phyloP scores from a whole-genome alignment of 2,329 filamentous ascomycete species.

The Drechslerella coelobrocha region DNA sequence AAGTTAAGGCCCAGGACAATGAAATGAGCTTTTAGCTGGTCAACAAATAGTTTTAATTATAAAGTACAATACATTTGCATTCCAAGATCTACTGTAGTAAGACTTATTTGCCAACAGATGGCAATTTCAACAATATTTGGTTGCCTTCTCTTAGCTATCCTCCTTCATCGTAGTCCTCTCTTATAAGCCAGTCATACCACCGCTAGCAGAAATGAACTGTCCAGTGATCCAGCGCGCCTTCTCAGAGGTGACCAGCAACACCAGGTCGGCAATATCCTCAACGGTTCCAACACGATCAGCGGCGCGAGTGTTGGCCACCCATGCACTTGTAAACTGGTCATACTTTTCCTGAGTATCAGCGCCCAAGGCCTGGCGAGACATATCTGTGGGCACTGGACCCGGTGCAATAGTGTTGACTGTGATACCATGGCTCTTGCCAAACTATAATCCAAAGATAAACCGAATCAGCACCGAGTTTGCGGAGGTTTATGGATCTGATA shows the following conservation, averaged over 20 bases:
- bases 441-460: slow-evolving; percentile 50
- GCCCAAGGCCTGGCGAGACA: slow-evolving; percentile 40
- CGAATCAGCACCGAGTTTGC: slow-evolving; percentile 4
- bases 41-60: slow-evolving; percentile 3
- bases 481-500: slow-evolving; percentile 3
- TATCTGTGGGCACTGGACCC: slow-evolving; percentile 59
- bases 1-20: background rate
- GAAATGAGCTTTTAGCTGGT: background rate
- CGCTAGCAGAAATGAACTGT: slow-evolving; percentile 60
- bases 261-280: slow-evolving; percentile 61
- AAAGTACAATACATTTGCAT: slow-evolving; percentile 14
- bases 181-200: slow-evolving; percentile 56
- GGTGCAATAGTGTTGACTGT: slow-evolving; percentile 61
- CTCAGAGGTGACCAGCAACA: slow-evolving; percentile 58
- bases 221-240: slow-evolving; percentile 61
- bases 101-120: slow-evolving; percentile 3
- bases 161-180: background rate
- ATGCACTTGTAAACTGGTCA: slow-evolving; percentile 50
- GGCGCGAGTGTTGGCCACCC: slow-evolving; percentile 55
- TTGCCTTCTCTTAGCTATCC: background rate
- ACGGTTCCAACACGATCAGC: slow-evolving; percentile 57
- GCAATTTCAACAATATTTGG: background rate
- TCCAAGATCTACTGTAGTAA: background rate
- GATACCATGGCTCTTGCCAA: slow-evolving; percentile 59
- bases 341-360: slow-evolving; percentile 15